phyloP scores from a whole-genome alignment of 768 basidiomycete species.

The Leccinum imitatum region DNA sequence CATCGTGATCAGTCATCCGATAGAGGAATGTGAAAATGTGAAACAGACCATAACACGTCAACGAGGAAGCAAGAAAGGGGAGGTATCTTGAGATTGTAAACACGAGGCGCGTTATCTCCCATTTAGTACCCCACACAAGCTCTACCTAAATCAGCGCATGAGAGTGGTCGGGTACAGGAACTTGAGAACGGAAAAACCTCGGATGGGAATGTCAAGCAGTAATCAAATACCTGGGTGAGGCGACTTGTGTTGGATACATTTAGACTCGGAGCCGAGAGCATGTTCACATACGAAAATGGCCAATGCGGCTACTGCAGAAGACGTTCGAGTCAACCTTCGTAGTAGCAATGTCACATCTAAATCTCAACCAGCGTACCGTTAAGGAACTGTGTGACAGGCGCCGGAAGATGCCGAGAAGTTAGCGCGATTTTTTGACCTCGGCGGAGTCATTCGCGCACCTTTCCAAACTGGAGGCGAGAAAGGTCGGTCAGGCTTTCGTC shows the following conservation, averaged over 20 bases:
- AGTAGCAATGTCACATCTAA: not conserved
- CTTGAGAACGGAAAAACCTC: conserved; percentile 14
- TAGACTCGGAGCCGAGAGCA: not conserved
- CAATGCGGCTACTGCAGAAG: conserved; percentile 20
- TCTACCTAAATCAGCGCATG: conserved; percentile 11
- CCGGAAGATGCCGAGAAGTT: not conserved
- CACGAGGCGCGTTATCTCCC: conserved; percentile 23
- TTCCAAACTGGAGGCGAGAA: conserved; percentile 21
- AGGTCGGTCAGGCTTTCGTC: conserved; percentile 10
- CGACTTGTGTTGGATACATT: not conserved
- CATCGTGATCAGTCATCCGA: not conserved
- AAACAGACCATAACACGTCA: conserved; percentile 22
- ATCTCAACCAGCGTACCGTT: conserved; percentile 14
- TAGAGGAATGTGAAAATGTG: not conserved
- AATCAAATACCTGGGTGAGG: conserved; percentile 19
- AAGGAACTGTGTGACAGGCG: conserved; percentile 13
- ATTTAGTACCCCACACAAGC: conserved; percentile 25
- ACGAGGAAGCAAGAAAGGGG: conserved; percentile 18
- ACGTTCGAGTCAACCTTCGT: not conserved
- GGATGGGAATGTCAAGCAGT: conserved; percentile 22
- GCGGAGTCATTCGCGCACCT: conserved; percentile 10
- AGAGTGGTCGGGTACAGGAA: not conserved
- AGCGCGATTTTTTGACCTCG: not conserved
- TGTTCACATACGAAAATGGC: conserved; percentile 16
- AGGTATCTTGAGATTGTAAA: conserved; percentile 31